A percentile compares a stretch with the other conserved stretches of the same genome.
phyloP scores from a whole-genome alignment of 2,329 filamentous ascomycete genomes.

The Neurospora crassa region DNA sequence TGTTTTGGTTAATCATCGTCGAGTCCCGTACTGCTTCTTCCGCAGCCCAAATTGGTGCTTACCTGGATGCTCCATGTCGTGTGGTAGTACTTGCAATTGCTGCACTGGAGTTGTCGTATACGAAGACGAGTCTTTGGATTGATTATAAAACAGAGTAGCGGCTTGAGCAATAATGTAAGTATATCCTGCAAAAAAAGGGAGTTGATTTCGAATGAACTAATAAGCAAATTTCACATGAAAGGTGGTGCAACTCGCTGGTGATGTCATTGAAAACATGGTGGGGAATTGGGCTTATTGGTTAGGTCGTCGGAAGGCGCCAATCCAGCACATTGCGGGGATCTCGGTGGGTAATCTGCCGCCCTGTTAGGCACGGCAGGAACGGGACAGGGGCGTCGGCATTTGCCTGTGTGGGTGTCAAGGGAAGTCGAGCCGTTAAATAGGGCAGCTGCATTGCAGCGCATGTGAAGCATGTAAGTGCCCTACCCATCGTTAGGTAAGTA shows the following conservation, averaged over 20 bases:
- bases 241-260: conserved; percentile 3
- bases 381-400: not conserved
- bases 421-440: not conserved
- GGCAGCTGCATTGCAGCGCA: not conserved
- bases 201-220: not conserved
- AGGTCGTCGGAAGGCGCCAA: not conserved
- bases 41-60: conserved; percentile 6
- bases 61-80: conserved; percentile 35
- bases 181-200: not conserved
- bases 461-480: not conserved
- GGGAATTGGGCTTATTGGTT: not conserved
- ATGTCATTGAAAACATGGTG: conserved; percentile 10
- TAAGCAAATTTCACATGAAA: not conserved
- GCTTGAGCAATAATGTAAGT: not conserved
- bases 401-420: not conserved
- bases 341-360: not conserved
- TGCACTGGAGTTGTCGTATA: not conserved
- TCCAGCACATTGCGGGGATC: not conserved
- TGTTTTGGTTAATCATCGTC: not conserved
- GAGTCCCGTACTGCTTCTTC: not conserved
- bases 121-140: not conserved
- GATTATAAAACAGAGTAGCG: not conserved
- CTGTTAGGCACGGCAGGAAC: not conserved
- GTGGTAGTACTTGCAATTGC: not conserved
- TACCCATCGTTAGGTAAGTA: too few relatives aligned